Conservation (phyloP, 31 red algal genomes). For the Asparagopsis taxiformis region DNA sequence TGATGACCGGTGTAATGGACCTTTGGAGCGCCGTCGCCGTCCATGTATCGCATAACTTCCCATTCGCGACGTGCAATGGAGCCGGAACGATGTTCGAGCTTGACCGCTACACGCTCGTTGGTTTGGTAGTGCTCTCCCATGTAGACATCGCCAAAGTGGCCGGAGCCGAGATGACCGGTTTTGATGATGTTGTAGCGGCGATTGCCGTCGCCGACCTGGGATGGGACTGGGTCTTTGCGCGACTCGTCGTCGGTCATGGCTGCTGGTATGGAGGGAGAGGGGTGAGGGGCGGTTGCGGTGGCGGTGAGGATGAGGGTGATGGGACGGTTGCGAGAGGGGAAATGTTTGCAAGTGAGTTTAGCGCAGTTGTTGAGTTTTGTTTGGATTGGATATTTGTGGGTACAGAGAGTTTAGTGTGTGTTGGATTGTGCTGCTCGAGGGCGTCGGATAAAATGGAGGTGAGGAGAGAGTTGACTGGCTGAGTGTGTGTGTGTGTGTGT, state of each 20-base stretch:
- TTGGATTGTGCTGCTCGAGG: background rate
- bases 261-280: conserved; percentile 2
- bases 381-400: background rate
- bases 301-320: background rate
- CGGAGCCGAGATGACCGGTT: conserved; percentile 85
- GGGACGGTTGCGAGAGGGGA: background rate
- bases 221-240: conserved; percentile 85
- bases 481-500: background rate
- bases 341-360: background rate
- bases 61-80: conserved; percentile 94
- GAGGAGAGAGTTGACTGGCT: background rate
- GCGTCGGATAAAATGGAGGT: background rate
- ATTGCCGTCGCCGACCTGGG: conserved; percentile 70
- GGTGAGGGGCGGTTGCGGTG: conserved; percentile 2
- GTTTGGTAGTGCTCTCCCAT: conserved; percentile 75
- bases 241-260: conserved; percentile 74
- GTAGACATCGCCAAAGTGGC: conserved; percentile 99
- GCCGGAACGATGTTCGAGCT: conserved; percentile 95
- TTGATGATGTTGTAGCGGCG: conserved; percentile 78
- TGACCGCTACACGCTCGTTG: conserved; percentile 82
- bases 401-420: background rate
- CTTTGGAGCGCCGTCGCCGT: conserved; percentile 81
- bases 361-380: background rate
- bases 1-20: conserved; percentile 92
- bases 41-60: conserved; percentile 93